phyloP scores from a whole-genome alignment of 257 asterid genomes.

The Verbascum thapsus region DNA sequence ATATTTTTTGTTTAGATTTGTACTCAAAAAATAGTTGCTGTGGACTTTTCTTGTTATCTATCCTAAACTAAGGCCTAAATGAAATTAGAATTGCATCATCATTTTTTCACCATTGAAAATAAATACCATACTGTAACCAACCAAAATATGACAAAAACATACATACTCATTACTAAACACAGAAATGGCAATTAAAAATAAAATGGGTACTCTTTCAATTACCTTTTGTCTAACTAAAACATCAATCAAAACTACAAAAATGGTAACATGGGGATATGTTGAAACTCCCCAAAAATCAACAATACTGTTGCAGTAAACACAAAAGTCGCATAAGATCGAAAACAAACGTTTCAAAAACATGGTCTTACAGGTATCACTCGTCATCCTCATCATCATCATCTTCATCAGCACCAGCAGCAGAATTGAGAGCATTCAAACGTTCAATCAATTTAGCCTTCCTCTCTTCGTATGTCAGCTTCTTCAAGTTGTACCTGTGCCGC shows the following conservation, averaged over 20 bases:
- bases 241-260: conserved; percentile 28
- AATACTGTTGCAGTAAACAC: conserved; percentile 11
- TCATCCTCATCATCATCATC: conserved; percentile 44
- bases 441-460: conserved; percentile 48
- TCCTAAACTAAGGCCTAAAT: too few relatives aligned
- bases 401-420: conserved; percentile 39
- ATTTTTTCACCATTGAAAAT: too few relatives aligned
- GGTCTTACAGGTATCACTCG: conserved; percentile 29
- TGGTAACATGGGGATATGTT: conserved; percentile 15
- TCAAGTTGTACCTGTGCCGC: conserved; percentile 39
- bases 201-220: not conserved
- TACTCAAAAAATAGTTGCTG: too few relatives aligned
- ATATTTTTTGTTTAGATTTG: too few relatives aligned
- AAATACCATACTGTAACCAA: too few relatives aligned
- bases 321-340: not conserved
- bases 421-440: conserved; percentile 43
- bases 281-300: conserved; percentile 22
- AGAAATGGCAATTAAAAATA: too few relatives aligned
- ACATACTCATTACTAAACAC: too few relatives aligned
- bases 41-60: too few relatives aligned
- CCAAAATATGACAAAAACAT: too few relatives aligned
- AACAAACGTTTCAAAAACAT: not conserved
- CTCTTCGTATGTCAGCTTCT: conserved; percentile 48
- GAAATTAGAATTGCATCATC: too few relatives aligned
- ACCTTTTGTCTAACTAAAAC: conserved; percentile 14